These are phyloP conservation scores for Miscanthus lutarioriparius DNA, from an alignment of 176 grass and related monocot species.

Conservation along the genomic window DNA sequence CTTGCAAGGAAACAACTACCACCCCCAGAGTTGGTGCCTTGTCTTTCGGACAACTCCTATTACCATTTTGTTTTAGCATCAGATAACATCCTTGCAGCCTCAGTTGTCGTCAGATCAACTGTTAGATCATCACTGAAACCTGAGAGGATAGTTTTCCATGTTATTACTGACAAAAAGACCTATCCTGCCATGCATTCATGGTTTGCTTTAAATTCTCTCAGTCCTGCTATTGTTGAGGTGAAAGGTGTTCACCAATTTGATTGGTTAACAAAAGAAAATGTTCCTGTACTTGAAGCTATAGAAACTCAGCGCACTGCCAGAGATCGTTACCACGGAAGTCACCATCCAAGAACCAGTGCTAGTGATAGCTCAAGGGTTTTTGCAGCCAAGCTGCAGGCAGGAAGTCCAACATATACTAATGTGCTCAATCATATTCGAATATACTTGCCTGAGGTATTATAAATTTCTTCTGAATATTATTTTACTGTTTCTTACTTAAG, in stretches of 20 bases:
- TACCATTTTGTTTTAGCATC: slow-evolving; percentile 86
- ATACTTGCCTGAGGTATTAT: slow-evolving; percentile 94
- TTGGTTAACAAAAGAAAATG: slow-evolving; percentile 95
- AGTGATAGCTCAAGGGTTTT: slow-evolving; percentile 76
- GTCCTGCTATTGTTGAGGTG: slow-evolving; percentile 77
- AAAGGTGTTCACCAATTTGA: slow-evolving; percentile 96
- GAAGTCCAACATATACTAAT: slow-evolving; percentile 89
- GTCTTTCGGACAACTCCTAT: slow-evolving; percentile 75
- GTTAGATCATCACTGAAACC: slow-evolving; percentile 74
- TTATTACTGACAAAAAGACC: slow-evolving; percentile 98
- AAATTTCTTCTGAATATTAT: slow-evolving; percentile 28
- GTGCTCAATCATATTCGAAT: slow-evolving; percentile 94
- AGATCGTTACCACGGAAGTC: slow-evolving; percentile 72
- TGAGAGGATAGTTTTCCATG: slow-evolving; percentile 86
- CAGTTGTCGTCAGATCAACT: slow-evolving; percentile 84
- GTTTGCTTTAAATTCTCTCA: slow-evolving; percentile 90
- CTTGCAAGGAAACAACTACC: slow-evolving; percentile 92
- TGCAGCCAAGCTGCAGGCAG: slow-evolving; percentile 87
- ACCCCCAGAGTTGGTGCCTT: slow-evolving; percentile 82
- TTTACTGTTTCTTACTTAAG: not conserved
- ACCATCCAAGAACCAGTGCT: slow-evolving; percentile 50
- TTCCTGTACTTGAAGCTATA: slow-evolving; percentile 87
- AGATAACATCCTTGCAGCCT: slow-evolving; percentile 98
- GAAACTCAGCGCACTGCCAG: slow-evolving; percentile 73
- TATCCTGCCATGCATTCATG: slow-evolving; percentile 98